Conservation (phyloP, 129 eudicot genomes). For the Smallanthus sonchifolius region DNA sequence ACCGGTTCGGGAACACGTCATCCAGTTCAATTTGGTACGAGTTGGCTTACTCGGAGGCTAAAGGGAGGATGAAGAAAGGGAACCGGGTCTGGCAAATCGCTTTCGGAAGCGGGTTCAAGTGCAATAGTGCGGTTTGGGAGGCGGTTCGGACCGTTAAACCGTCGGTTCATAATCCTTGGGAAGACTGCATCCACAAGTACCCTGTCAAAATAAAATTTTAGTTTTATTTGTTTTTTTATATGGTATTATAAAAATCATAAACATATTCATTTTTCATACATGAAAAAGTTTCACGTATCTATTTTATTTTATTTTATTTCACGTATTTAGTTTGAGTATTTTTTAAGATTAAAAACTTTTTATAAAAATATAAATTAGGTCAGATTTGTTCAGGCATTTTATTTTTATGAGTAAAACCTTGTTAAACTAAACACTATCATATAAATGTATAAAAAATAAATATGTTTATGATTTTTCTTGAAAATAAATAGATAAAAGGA, state of each 20-base stretch:
- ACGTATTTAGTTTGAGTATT: too few species aligned
- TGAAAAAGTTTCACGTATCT: too few species aligned
- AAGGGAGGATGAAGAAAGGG: conserved; percentile 46
- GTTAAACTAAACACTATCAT: too few species aligned
- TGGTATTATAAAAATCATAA: background rate
- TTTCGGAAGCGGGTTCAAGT: conserved; percentile 58
- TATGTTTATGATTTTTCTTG: too few species aligned
- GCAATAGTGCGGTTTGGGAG: conserved; percentile 69
- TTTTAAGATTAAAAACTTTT: too few species aligned
- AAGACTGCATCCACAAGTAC: conserved; percentile 36
- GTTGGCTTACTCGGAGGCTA: conserved; percentile 49
- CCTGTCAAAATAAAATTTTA: conserved; percentile 28
- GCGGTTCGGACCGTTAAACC: conserved; percentile 39
- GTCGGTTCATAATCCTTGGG: conserved; percentile 39
- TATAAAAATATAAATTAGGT: too few species aligned
- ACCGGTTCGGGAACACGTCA: conserved; percentile 61
- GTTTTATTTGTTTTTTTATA: background rate
- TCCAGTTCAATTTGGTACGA: conserved; percentile 76
- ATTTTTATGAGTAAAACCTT: too few species aligned
- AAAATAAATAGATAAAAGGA: too few species aligned
- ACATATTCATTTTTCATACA: too few species aligned
- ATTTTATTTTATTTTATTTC: too few species aligned
- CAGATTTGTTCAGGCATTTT: too few species aligned
- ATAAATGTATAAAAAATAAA: too few species aligned
- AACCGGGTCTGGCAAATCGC: conserved; percentile 60